Conservation (phyloP, 306 rosid species). For the Vachellia pachyceras region DNA sequence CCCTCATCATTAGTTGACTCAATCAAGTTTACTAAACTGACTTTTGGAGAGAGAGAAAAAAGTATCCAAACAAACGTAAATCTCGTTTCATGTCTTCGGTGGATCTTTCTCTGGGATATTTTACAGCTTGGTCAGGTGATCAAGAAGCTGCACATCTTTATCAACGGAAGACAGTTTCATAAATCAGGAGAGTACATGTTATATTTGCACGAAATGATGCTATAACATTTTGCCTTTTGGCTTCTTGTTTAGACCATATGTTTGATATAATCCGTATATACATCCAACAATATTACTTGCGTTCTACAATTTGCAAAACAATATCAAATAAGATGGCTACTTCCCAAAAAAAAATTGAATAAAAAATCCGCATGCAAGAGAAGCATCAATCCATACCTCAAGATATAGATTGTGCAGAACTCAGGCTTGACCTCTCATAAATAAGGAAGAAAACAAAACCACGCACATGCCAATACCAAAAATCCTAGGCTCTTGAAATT, state of each 20-base stretch:
- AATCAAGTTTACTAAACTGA: background rate
- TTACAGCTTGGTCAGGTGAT: constrained; percentile 27
- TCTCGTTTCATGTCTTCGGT: background rate
- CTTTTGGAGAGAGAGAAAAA: too few relatives aligned
- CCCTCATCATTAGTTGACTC: too few relatives aligned
- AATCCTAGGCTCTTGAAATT: constrained; percentile 34
- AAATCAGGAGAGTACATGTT: constrained; percentile 21
- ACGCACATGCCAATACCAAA: constrained; percentile 48
- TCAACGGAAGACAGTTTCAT: constrained; percentile 17
- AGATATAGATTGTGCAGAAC: constrained; percentile 11
- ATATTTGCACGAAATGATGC: constrained; percentile 22
- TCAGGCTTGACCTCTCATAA: constrained; percentile 40
- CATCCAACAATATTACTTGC: constrained; percentile 18
- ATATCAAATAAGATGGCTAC: constrained; percentile 12
- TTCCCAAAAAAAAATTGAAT: background rate
- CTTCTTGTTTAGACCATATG: constrained; percentile 26
- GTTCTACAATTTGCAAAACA: constrained; percentile 41
- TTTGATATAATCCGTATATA: background rate
- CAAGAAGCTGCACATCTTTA: background rate
- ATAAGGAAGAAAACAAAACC: constrained; percentile 51
- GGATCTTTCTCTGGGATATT: constrained; percentile 59
- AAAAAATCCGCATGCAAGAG: constrained; percentile 22
- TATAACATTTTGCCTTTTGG: constrained; percentile 18
- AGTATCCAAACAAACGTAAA: too few relatives aligned
- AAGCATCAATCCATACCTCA: constrained; percentile 37